Percentiles rank a stretch among this genome's conserved stretches.
These are phyloP conservation scores for Fusarium sp. DNA, from an alignment of 2,329 filamentous ascomycete genomes.

Conservation along the genomic window DNA sequence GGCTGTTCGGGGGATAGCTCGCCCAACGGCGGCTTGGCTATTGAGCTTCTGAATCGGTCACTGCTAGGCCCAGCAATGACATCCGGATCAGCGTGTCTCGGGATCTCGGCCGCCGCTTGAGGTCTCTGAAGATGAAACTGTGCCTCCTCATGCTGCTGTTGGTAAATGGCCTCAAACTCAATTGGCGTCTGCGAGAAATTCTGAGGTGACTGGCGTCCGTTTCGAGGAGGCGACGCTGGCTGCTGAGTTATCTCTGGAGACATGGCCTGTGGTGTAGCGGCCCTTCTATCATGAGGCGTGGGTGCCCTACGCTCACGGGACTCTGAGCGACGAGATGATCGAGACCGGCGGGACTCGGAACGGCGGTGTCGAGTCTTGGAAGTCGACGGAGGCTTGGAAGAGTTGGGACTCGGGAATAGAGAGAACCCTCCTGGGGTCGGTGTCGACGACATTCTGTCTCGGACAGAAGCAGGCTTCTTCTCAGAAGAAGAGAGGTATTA, in stretches of 20 bases:
- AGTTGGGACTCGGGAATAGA: conserved; percentile 65
- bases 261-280: conserved; percentile 39
- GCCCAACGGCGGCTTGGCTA: conserved; percentile 64
- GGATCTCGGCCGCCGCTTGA: conserved; percentile 55
- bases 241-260: conserved; percentile 34
- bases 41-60: conserved; percentile 65
- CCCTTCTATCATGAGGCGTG: conserved; percentile 50
- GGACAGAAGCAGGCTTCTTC: conserved; percentile 41
- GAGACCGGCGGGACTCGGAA: conserved; percentile 48
- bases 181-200: conserved; percentile 49
- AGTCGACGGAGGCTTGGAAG: conserved; percentile 46
- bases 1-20: conserved; percentile 47
- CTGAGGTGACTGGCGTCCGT: conserved; percentile 49
- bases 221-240: conserved; percentile 34
- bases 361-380: conserved; percentile 54
- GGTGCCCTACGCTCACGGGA: conserved; percentile 51
- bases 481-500: conserved; percentile 38
- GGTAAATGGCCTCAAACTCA: conserved; percentile 48
- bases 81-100: conserved; percentile 61
- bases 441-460: conserved; percentile 53
- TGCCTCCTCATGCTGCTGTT: conserved; percentile 40
- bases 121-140: conserved; percentile 52
- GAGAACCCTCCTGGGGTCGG: conserved; percentile 63
- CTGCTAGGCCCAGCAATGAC: conserved; percentile 63
- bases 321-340: conserved; percentile 48